These are phyloP conservation scores for Vicia faba DNA, from an alignment of 306 rosid species.

Conservation along the genomic window DNA sequence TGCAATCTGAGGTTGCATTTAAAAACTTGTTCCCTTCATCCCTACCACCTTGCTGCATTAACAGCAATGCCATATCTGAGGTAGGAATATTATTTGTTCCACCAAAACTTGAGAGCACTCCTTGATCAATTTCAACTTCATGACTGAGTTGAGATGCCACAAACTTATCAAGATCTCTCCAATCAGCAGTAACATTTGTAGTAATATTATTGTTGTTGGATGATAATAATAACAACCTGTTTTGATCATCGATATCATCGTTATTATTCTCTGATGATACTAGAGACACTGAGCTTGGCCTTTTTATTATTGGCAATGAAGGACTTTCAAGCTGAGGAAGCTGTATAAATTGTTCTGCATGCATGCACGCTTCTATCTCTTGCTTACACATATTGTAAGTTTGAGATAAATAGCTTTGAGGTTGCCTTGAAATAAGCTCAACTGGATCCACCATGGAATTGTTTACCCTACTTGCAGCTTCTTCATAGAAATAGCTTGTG, in stretches of 20 bases:
- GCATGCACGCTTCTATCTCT: constrained; percentile 69
- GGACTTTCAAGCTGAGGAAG: constrained; percentile 92
- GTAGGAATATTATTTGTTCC: constrained; percentile 20
- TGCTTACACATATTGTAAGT: constrained; percentile 69
- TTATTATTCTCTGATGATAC: constrained; percentile 43
- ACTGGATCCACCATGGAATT: constrained; percentile 56
- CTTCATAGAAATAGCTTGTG: constrained; percentile 71
- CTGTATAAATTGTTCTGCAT: constrained; percentile 61
- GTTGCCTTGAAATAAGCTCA: constrained; percentile 59
- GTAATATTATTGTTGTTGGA: constrained; percentile 28
- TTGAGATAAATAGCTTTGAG: constrained; percentile 48
- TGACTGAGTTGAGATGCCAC: constrained; percentile 97
- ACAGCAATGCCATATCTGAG: constrained; percentile 54
- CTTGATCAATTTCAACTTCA: constrained; percentile 49
- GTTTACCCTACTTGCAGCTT: constrained; percentile 46
- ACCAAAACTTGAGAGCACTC: constrained; percentile 51
- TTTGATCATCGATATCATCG: constrained; percentile 44
- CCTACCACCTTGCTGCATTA: constrained; percentile 58
- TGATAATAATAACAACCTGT: constrained; percentile 30
- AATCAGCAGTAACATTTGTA: constrained; percentile 72
- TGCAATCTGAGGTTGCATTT: constrained; percentile 57
- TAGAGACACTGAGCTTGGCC: constrained; percentile 56
- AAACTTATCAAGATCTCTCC: constrained; percentile 96
- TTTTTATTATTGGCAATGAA: constrained; percentile 63
- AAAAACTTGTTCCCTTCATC: constrained; percentile 60